Percentiles rank a stretch among this genome's conserved stretches.
These are phyloP conservation scores for Isatis lusitanica DNA, from an alignment of 441 rosid species.

Conservation along the genomic window DNA sequence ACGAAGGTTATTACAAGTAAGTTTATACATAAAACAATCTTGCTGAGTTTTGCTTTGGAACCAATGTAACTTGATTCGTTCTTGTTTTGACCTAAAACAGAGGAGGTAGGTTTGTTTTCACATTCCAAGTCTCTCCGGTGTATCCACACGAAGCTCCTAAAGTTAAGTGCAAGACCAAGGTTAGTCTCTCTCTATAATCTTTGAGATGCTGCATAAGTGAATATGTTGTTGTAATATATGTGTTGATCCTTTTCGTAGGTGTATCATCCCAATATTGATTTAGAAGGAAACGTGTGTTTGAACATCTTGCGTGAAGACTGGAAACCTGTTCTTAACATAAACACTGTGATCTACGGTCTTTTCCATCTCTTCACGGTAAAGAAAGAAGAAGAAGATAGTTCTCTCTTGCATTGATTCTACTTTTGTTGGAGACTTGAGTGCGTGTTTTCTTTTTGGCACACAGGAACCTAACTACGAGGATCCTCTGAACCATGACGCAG, in stretches of 20 bases:
- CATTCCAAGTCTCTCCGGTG: conserved; percentile 77
- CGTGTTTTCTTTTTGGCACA: not conserved
- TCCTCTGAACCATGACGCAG: conserved; percentile 92
- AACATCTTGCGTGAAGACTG: conserved; percentile 91
- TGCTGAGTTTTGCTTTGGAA: not conserved
- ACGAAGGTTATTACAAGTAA: conserved; percentile 81
- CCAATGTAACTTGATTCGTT: not conserved
- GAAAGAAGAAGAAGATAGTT: not conserved
- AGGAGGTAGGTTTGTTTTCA: conserved; percentile 68
- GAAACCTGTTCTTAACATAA: conserved; percentile 94
- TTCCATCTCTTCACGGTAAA: conserved; percentile 93
- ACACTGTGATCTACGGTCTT: conserved; percentile 85
- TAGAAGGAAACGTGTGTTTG: conserved; percentile 93
- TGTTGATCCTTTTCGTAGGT: conserved; percentile 46
- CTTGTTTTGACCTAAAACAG: conserved; percentile 30
- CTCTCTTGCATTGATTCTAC: not conserved
- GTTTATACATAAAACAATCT: not conserved
- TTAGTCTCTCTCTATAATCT: conserved; percentile 44
- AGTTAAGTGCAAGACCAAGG: conserved; percentile 97
- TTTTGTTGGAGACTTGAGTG: not conserved
- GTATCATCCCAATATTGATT: conserved; percentile 89
- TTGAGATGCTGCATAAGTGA: not conserved
- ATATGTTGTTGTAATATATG: not conserved
- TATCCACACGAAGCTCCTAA: conserved; percentile 96
- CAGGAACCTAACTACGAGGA: conserved; percentile 92